Evolutionary conservation across 2,329 filamentous ascomycete genomes (phyloP).

Genomic region (Colletotrichum truncatum): DNA sequence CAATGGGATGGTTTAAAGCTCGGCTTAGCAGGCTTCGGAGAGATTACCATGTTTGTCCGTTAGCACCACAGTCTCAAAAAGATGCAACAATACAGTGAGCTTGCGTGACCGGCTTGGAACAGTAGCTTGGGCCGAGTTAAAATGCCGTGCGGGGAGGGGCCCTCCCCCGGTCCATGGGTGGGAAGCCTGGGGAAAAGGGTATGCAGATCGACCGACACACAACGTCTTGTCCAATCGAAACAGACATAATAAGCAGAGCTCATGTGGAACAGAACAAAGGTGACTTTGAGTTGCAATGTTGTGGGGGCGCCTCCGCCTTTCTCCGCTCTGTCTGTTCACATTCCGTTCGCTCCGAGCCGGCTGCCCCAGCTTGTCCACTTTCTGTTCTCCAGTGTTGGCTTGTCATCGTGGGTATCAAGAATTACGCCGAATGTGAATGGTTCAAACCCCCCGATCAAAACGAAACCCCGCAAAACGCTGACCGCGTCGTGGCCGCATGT

Average conservation of each 20-base stretch:
- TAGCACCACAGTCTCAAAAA: slow-evolving; percentile 21
- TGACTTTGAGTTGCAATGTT: not conserved
- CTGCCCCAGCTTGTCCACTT: not conserved
- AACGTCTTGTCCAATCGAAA: slow-evolving; percentile 15
- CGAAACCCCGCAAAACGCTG: not conserved
- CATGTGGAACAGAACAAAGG: not conserved
- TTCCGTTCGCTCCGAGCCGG: slow-evolving; percentile 21
- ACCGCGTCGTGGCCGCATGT: not conserved
- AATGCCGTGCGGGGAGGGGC: slow-evolving; percentile 25
- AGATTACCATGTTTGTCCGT: not conserved
- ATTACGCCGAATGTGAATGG: not conserved
- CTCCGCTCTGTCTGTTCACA: not conserved
- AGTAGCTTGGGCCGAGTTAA: slow-evolving; percentile 4
- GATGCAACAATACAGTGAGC: slow-evolving; percentile 26
- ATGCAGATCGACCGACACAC: slow-evolving; percentile 1
- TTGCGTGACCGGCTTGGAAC: slow-evolving; percentile 27
- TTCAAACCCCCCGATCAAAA: not conserved
- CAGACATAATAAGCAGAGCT: slow-evolving; percentile 14
- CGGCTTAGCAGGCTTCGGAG: not conserved
- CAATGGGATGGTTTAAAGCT: not conserved
- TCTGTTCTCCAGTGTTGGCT: not conserved
- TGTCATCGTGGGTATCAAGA: not conserved
- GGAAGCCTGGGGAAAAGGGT: slow-evolving; percentile 1
- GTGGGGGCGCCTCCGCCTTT: not conserved
- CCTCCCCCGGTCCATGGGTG: not conserved